Base-by-base conservation (phyloP, 169 alveolate genomes). In the Plasmodium reichenowi region DNA sequence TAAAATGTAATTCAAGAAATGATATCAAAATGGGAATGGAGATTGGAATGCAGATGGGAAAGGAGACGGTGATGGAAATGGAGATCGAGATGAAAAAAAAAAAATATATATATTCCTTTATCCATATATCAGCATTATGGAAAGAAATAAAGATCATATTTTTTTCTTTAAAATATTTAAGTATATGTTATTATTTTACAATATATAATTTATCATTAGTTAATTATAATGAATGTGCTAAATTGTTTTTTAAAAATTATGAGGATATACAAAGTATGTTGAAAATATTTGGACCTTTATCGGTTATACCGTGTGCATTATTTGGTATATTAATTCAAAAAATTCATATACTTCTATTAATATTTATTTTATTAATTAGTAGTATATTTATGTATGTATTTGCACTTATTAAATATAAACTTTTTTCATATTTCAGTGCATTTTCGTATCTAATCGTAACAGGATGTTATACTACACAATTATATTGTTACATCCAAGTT, bases 381-480 rank as follows among this genome's bases (percentile, higher is more conserved):
- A 93, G 94, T 15, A 24, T 93, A 15, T 56, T 90, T 52, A 80
- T 83, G 89, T 75, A 93, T 54, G 54, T 80, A 56, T 88, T 87
- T 73, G 85, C 93, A 24, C 32, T 80, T 29, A 58, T 72, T 29
- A 74, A 66, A 52, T 43, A 52, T n/a, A 93, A 74, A 43, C 43
- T 87, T 48, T 78, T 75, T 13, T 93, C 93, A 43, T 87, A 87
- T 20, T 29, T 88, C 3, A 90, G 94, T 4, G 86, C 93, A 1
- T n/a, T 89, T 47, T 87, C 88, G 13, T 88, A 90, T 64, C 26
- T 72, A 32, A 74, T 93, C 50, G 93, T 90, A 43, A 91, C 93
- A 60, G 93, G 94, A 50, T 73, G 93, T 62, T 87, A 88, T 62
- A 88, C 94, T 20, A 73, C 93, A 1, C 95, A 93, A 56, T 74